Percentiles rank a stretch among this genome's conserved stretches.
These are phyloP conservation scores for Sporothrix phasma DNA, from an alignment of 2,329 filamentous ascomycete species.

Conservation along the genomic window DNA sequence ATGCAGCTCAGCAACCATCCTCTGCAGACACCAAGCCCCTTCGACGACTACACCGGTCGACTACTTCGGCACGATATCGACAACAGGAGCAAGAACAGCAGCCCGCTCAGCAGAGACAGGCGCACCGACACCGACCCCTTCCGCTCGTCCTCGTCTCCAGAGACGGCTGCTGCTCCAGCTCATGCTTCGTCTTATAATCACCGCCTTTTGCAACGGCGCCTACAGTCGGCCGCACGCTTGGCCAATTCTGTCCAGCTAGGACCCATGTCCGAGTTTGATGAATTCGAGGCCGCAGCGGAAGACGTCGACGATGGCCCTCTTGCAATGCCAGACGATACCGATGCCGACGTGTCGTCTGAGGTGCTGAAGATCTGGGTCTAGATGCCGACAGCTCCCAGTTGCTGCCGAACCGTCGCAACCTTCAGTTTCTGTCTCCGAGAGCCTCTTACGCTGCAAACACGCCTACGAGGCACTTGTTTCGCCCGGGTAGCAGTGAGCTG, in stretches of 20 bases:
- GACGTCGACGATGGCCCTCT: not conserved
- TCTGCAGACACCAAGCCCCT: not conserved
- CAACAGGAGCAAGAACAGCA: not conserved
- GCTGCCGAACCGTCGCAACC: not conserved
- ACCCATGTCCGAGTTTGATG: slow-evolving; percentile 22
- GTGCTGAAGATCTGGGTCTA: slow-evolving; percentile 11
- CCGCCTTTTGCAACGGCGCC: slow-evolving; percentile 14
- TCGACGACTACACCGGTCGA: slow-evolving; percentile 11
- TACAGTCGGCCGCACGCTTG: slow-evolving; percentile 18
- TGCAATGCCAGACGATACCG: not conserved
- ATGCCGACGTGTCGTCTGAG: slow-evolving; percentile 15
- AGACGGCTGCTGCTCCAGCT: not conserved
- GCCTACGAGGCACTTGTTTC: not conserved
- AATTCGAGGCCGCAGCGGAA: slow-evolving; percentile 7
- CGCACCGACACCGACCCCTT: not conserved
- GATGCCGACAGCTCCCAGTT: not conserved
- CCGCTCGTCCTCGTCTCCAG: not conserved
- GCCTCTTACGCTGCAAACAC: not conserved
- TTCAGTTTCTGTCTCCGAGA: not conserved
- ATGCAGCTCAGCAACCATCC: not conserved
- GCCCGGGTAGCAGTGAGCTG: not conserved
- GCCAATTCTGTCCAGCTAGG: slow-evolving; percentile 21
- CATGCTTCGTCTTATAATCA: not conserved
- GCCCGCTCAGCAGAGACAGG: not conserved
- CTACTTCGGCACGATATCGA: not conserved